Base-by-base conservation (phyloP, 1,284 basidiomycete genomes). In the Melampsora larici-populina region DNA sequence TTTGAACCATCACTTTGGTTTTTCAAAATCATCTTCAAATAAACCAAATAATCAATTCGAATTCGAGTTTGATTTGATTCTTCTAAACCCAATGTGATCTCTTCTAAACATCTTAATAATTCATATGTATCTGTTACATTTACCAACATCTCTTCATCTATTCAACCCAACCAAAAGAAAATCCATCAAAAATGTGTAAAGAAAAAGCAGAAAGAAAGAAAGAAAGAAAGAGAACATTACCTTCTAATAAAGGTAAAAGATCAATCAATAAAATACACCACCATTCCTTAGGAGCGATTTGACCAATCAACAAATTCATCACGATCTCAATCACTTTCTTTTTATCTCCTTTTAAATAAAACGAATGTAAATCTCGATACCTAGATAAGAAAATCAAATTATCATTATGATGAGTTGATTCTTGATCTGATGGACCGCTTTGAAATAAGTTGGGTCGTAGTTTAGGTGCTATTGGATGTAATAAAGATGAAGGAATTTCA, bases 351-450 rank as follows among this genome's bases (percentile, higher is more conserved):
- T 82, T 80, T 0, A 80, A 79, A 43, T 84, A 82, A 75, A 84
- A 84, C 4, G 85, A 82, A 48, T 86, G 82, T 79, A 86, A 86
- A 79, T 86, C 85, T 55, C 85, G 81, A 80, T 86, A 86, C 67
- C 85, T 82, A 21, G 86, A 83, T 11, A 87, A 81, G 83, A 86
- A 87, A 18, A 83, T 80, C 40, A 87, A 81, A 26, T 83, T 82
- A 1, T 84, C 81, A 0, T 84, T 83, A 72, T 76, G 65, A 15
- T 67, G 4, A n/a, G n/a, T n/a, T n/a, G n/a, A 1, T 55, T 36
- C 8, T 65, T 65, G 15, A 15, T 58, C 26, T 58, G 21, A 24
- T 49, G 48, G 40, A 2, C 40, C 15, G 24, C 2, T 46, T 18
- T 49, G 49, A 2, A 77, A 77, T 63, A 77, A 48, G 1, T 43